Evolutionary conservation across 306 rosid species (phyloP).

Genomic region (Cucurbita pepo): DNA sequence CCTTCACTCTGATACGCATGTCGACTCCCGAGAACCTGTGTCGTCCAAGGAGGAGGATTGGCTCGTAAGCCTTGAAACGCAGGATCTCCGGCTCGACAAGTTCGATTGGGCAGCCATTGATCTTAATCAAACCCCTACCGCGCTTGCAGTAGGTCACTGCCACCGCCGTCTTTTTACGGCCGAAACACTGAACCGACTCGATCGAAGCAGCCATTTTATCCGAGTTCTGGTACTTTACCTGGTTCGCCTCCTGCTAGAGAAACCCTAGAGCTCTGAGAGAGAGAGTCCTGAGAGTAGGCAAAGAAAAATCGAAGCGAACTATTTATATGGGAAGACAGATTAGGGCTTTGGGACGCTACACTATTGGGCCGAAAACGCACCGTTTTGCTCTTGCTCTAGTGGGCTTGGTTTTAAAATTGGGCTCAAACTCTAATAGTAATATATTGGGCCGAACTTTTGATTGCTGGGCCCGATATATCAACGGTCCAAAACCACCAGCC

Average conservation of each 20-base stretch:
- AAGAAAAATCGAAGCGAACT: not conserved
- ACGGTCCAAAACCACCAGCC: too few species aligned
- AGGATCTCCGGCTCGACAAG: constrained; percentile 69
- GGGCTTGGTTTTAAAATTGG: not conserved
- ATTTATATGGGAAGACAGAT: constrained; percentile 1
- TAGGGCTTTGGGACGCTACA: not conserved
- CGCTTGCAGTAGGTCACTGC: constrained; percentile 86
- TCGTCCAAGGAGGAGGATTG: constrained; percentile 52
- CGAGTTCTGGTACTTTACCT: not conserved
- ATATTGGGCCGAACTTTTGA: not conserved
- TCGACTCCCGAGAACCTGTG: constrained; percentile 61
- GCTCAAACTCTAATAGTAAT: not conserved
- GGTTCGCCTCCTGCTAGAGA: not conserved
- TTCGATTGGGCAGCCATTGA: constrained; percentile 79
- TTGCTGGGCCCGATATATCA: too few species aligned
- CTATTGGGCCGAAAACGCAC: not conserved
- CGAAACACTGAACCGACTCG: constrained; percentile 73
- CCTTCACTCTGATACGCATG: constrained; percentile 69
- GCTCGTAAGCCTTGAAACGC: constrained; percentile 70
- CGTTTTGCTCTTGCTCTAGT: not conserved
- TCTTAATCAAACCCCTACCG: constrained; percentile 65
- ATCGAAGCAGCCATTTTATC: constrained; percentile 11
- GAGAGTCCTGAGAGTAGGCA: not conserved
- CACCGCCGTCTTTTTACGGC: constrained; percentile 81
- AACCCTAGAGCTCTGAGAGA: not conserved